These are phyloP conservation scores for Geranomyces variabilis DNA, from an alignment of 192 early-diverging fungal genomes.

Conservation along the genomic window DNA sequence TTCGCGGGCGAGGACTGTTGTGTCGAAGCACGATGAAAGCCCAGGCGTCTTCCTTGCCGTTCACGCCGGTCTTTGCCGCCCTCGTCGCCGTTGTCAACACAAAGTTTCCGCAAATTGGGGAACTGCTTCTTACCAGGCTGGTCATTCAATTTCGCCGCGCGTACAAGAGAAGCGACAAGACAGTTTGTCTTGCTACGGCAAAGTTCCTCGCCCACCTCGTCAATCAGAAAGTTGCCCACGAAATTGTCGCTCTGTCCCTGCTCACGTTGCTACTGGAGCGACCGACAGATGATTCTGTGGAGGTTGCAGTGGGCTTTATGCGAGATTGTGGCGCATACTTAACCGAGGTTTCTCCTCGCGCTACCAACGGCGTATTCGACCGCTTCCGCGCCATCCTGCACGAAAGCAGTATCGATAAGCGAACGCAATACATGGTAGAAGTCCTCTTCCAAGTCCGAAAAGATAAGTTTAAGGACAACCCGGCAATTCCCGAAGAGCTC, in stretches of 20 bases:
- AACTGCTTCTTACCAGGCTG: conserved; percentile 80
- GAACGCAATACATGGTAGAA: conserved; percentile 97
- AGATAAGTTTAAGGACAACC: conserved; percentile 91
- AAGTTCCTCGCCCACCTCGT: conserved; percentile 92
- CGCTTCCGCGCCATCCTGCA: conserved; percentile 90
- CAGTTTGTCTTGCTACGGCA: conserved; percentile 77
- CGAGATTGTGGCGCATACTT: conserved; percentile 85
- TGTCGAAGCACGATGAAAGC: conserved; percentile 86
- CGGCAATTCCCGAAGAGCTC: conserved; percentile 71
- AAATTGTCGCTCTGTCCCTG: conserved; percentile 87
- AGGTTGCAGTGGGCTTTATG: conserved; percentile 93
- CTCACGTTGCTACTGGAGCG: conserved; percentile 79
- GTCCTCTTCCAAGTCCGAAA: conserved; percentile 93
- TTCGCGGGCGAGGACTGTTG: conserved; percentile 89
- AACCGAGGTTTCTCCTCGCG: conserved; percentile 73
- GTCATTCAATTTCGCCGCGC: conserved; percentile 88
- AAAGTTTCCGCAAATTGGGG: conserved; percentile 89
- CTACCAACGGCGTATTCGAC: conserved; percentile 86
- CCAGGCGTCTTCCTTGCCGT: conserved; percentile 82
- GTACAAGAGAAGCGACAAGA: conserved; percentile 91
- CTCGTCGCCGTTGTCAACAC: conserved; percentile 89
- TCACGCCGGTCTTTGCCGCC: conserved; percentile 90
- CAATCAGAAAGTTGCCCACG: conserved; percentile 87
- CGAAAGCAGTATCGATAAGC: conserved; percentile 91
- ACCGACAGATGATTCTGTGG: conserved; percentile 93